Base-by-base conservation (phyloP, 768 basidiomycete genomes). In the Leccinum imitatum region DNA sequence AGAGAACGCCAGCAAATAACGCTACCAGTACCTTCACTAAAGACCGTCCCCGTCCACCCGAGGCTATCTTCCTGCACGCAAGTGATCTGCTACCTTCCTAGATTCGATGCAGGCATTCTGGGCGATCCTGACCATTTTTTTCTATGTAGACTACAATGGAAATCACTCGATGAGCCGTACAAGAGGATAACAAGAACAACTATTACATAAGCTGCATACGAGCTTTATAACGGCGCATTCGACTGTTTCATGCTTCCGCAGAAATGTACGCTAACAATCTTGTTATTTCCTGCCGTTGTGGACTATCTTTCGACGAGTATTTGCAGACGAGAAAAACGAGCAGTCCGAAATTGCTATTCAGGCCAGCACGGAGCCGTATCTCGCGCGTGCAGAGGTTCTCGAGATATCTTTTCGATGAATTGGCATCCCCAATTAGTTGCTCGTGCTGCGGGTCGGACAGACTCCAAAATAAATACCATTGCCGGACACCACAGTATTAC, bases 171-270 rank as follows among this genome's bases (percentile, higher is more conserved):
- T 82, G 83, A 66, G 94, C 94, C 50, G 91, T 95, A 68, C 91
- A 93, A 58, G 88, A 91, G 65, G 96, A 98, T 76, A 79, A 81
- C 60, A 92, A 92, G 75, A 86, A 89, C 76, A 92, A 95, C 75
- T 96, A 95, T 78, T n/a, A n/a, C n/a, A n/a, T 79, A 82, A 17
- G 91, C 94, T 69, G 95, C 94, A 15, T 95, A 91, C 83, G 93
- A 90, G 77, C 83, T 87, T 61, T 95, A 96, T 76, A 87, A 89
- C 76, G 95, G 96, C 79, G 83, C 92, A 3, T 81, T 98, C 58
- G 96, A 98, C 72, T 98, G 93, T 75, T 98, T 98, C 77, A 92
- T 97, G 89, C 89, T 97, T 68, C 93, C 95, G 8, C 79, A 93
- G 69, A 94, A 93, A 74, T 93, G 92, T 94, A 63, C 17, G 69